Percentiles rank a stretch among this genome's conserved stretches.
Evolutionary conservation across 352 stramenopile genomes (phyloP).

Genomic region (Peronospora destructor): DNA sequence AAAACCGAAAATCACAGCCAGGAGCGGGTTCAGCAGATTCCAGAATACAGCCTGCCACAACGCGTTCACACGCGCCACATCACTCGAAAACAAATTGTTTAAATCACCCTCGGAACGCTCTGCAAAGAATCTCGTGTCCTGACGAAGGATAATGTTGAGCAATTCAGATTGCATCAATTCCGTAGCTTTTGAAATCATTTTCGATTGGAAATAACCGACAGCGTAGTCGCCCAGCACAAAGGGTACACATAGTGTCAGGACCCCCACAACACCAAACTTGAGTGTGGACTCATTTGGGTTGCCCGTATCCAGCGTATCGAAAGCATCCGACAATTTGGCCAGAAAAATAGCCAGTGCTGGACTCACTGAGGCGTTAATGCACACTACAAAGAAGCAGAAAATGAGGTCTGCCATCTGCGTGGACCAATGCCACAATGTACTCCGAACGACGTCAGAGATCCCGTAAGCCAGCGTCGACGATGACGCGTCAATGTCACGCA

Average conservation of each 20-base stretch:
- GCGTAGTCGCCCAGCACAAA: constrained; percentile 84
- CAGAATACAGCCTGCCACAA: constrained; percentile 86
- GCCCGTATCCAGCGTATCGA: constrained; percentile 41
- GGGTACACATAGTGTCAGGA: constrained; percentile 68
- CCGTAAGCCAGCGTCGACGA: constrained; percentile 72
- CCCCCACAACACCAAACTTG: constrained; percentile 65
- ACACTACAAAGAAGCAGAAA: constrained; percentile 75
- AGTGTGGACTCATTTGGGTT: constrained; percentile 41
- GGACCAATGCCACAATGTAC: constrained; percentile 79
- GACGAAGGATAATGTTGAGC: constrained; percentile 73
- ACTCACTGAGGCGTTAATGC: constrained; percentile 77
- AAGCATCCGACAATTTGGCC: constrained; percentile 63
- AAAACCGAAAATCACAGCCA: constrained; percentile 79
- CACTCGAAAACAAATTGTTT: constrained; percentile 85
- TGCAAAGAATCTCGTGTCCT: constrained; percentile 76
- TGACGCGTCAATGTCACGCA: constrained; percentile 80
- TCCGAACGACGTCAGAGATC: constrained; percentile 66
- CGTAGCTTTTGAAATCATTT: constrained; percentile 87
- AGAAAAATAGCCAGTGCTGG: constrained; percentile 73
- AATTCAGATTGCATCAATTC: constrained; percentile 67
- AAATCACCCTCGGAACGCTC: constrained; percentile 81
- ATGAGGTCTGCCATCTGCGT: constrained; percentile 69
- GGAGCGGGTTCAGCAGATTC: constrained; percentile 79
- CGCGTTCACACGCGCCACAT: constrained; percentile 78
- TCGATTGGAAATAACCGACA: constrained; percentile 86